Conservation (phyloP, 1,139 yeast genomes). For the Kodamaea ohmeri region DNA sequence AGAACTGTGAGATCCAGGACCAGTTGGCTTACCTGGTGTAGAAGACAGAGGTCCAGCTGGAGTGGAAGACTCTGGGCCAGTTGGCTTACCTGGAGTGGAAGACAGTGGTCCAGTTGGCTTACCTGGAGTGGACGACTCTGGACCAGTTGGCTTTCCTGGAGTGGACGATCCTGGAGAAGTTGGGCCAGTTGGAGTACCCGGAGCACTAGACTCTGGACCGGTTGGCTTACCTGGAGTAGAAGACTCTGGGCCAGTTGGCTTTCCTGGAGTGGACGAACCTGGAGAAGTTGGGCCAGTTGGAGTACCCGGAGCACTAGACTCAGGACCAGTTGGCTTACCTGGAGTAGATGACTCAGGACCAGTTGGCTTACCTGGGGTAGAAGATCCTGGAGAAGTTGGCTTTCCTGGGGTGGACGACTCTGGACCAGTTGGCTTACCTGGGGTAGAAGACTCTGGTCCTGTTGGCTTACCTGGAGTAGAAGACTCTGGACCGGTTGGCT, state of each 20-base stretch:
- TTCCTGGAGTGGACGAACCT: slow-evolving; percentile 12
- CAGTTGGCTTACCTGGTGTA: not conserved
- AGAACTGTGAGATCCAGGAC: not conserved
- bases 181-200: not conserved
- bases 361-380: slow-evolving; percentile 1
- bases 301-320: slow-evolving; percentile 14
- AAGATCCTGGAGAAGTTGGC: slow-evolving; percentile 2
- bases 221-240: slow-evolving; percentile 9
- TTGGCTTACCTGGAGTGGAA: not conserved
- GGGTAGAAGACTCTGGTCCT: not conserved
- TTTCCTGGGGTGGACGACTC: not conserved
- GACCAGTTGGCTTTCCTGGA: not conserved
- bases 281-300: slow-evolving; percentile 15
- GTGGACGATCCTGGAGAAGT: not conserved
- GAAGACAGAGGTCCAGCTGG: not conserved
- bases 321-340: slow-evolving; percentile 1
- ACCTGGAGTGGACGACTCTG: not conserved
- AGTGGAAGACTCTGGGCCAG: slow-evolving; percentile 1
- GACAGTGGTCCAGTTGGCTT: not conserved
- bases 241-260: slow-evolving; percentile 11
- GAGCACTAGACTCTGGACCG: slow-evolving; percentile 3
- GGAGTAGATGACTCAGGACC: slow-evolving; percentile 5
- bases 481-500: slow-evolving; percentile 6
- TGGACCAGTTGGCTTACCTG: not conserved
- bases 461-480: slow-evolving; percentile 2